These are phyloP conservation scores for Globisporangium parvum DNA, from an alignment of 352 stramenopile genomes.

Conservation along the genomic window DNA sequence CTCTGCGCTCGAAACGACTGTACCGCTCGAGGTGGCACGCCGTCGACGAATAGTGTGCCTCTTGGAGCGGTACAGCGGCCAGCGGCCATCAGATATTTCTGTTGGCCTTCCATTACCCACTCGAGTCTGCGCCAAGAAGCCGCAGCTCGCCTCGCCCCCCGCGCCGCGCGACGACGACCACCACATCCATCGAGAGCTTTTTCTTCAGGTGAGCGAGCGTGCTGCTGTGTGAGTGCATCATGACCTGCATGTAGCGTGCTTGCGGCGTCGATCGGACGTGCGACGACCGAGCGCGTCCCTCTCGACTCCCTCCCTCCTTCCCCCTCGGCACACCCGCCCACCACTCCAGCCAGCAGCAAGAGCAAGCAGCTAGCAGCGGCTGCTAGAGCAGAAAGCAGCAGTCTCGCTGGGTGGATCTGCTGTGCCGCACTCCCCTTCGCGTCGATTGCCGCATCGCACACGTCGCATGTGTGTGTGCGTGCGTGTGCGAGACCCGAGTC, in stretches of 20 bases:
- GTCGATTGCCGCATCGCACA: no score
- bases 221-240: neutral
- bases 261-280: no score
- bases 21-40: slow-evolving; percentile 7
- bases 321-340: neutral
- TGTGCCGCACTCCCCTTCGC: no score
- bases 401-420: neutral
- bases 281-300: no score
- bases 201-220: slow-evolving; percentile 17
- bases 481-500: neutral
- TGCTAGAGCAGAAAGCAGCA: neutral
- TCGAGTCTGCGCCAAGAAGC: slow-evolving; percentile 2
- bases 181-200: slow-evolving; percentile 17
- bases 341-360: neutral
- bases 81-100: slow-evolving; percentile 35
- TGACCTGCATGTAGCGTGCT: neutral
- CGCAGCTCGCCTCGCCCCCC: slow-evolving; percentile 1
- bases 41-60: neutral
- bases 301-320: neutral
- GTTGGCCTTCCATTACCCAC: neutral
- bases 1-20: slow-evolving; percentile 4
- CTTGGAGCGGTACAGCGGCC: neutral
- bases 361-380: neutral
- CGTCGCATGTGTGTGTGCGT: no score
- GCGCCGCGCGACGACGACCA: slow-evolving; percentile 6